Conservation (phyloP, 1,139 yeast species). For the Pichia sp. region DNA sequence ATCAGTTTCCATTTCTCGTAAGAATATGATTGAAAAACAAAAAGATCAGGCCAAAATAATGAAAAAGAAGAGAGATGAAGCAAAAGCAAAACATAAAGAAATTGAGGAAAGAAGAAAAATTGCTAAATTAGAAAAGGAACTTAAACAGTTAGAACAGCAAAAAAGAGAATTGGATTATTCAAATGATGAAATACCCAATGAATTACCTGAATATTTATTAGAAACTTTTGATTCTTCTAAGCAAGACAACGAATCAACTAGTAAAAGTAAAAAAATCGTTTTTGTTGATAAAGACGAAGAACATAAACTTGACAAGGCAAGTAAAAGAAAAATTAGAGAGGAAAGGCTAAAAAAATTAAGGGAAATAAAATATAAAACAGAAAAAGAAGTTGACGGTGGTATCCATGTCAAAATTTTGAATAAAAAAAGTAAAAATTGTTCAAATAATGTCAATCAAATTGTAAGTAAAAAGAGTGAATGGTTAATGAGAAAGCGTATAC, state of each 20-base stretch:
- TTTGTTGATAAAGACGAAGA: conserved; percentile 33
- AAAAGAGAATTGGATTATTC: conserved; percentile 27
- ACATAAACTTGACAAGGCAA: conserved; percentile 25
- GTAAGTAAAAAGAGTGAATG: conserved; percentile 47
- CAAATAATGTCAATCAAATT: conserved; percentile 26
- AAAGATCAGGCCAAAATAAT: conserved; percentile 34
- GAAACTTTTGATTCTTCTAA: conserved; percentile 27
- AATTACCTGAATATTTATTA: conserved; percentile 44
- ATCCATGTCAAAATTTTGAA: conserved; percentile 30
- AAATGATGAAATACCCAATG: conserved; percentile 38
- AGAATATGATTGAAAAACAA: conserved; percentile 30
- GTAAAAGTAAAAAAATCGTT: conserved; percentile 34
- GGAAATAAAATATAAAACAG: conserved; percentile 38
- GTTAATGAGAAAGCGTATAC: conserved; percentile 51
- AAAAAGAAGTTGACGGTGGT: conserved; percentile 44
- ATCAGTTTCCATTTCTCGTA: conserved; percentile 16
- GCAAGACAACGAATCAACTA: conserved; percentile 13
- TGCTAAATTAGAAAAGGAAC: conserved; percentile 22
- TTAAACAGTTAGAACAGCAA: conserved; percentile 42
- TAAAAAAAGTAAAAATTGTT: not conserved
- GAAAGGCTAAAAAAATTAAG: conserved; percentile 31
- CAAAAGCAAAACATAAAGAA: conserved; percentile 43
- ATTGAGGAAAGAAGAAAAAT: conserved; percentile 36
- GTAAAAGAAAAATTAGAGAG: conserved; percentile 39
- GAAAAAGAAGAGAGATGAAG: conserved; percentile 33